Percentiles rank a stretch among this genome's conserved stretches.
Conservation (phyloP, 2,329 filamentous ascomycete species). For the Mariannaea sp. region DNA sequence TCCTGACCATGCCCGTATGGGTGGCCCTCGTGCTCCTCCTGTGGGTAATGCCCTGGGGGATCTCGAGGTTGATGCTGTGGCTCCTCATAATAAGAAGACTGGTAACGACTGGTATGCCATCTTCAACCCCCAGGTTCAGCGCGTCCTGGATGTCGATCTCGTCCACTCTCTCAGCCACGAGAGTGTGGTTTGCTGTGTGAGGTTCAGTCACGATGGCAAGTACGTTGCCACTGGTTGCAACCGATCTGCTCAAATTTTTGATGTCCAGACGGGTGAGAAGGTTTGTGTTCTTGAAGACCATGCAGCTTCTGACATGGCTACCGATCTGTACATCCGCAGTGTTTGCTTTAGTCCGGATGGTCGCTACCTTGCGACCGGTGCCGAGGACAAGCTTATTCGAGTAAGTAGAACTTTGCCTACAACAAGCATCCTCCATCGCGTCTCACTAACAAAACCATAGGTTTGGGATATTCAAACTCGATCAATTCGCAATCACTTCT, state of each 20-base stretch:
- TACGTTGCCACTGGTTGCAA: constrained; percentile 98
- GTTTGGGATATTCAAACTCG: constrained; percentile 92
- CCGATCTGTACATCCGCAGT: constrained; percentile 94
- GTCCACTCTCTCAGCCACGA: constrained; percentile 92
- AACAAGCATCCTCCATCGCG: no score
- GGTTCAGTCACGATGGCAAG: constrained; percentile 94
- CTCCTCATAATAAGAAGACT: constrained; percentile 85
- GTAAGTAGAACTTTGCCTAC: constrained; percentile 57
- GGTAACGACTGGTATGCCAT: constrained; percentile 94
- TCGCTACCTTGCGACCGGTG: constrained; percentile 90
- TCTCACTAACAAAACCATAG: constrained; percentile 50
- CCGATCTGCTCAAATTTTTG: constrained; percentile 98
- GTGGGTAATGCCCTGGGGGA: constrained; percentile 75
- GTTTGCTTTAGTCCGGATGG: constrained; percentile 99
- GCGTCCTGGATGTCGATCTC: constrained; percentile 89
- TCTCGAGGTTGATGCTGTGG: constrained; percentile 83
- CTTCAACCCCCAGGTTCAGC: constrained; percentile 90
- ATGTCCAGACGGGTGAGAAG: constrained; percentile 84
- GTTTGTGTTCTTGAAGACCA: constrained; percentile 91
- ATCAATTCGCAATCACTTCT: constrained; percentile 88
- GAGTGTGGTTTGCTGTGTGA: constrained; percentile 96
- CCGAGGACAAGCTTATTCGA: constrained; percentile 95
- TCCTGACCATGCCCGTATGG: constrained; percentile 64
- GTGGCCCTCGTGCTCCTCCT: constrained; percentile 54
- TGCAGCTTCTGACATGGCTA: constrained; percentile 75